Base-by-base conservation (phyloP, 768 basidiomycete genomes). In the Pleurotus eryngii region DNA sequence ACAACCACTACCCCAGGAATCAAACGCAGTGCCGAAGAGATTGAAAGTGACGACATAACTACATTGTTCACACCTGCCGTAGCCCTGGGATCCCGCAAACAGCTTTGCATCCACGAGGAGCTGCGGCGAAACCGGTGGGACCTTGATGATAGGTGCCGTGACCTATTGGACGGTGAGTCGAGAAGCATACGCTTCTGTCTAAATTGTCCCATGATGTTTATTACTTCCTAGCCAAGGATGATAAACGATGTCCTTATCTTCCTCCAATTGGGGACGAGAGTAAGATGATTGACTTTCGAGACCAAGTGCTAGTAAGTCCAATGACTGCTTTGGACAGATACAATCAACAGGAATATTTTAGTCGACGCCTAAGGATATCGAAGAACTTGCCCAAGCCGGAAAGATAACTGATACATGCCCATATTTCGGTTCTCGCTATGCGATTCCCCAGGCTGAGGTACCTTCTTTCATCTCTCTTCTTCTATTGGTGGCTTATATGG, bases 311-410 rank as follows among this genome's bases (percentile, higher is more conserved):
- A 64, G 95, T 89, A 65, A 54, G 77, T 70, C 18, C 56, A 38
- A 38, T n/a, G 53, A 42, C 38, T 8, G 47, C 24, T 42, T 17
- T n/a, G 45, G 45, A 26, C 57, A 20, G 37, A 46, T 39, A 27
- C 57, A 26, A 49, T 46, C 55, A 22, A 50, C n/a, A 12, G 22
- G 15, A 4, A n/a, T 15, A 9, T 49, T 17, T 17, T 57, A 95
- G 95, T 91, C 95, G 0, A 79, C 81, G 1, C 91, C 95, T 0
- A 92, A 92, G 67, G 96, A 97, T 61, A 97, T 99, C 4, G 96
- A 98, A 68, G 95, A 98, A 62, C 81, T 98, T 14, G 90, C 91
- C 5, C 69, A 69, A 6, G 73, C 85, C 1, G 97, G 97, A 2
- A 80, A 82, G 51, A 75, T 83, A 49, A 71, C 81, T 1, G 76